phyloP scores from a whole-genome alignment of 805 yeast genomes.

The Candida montana region DNA sequence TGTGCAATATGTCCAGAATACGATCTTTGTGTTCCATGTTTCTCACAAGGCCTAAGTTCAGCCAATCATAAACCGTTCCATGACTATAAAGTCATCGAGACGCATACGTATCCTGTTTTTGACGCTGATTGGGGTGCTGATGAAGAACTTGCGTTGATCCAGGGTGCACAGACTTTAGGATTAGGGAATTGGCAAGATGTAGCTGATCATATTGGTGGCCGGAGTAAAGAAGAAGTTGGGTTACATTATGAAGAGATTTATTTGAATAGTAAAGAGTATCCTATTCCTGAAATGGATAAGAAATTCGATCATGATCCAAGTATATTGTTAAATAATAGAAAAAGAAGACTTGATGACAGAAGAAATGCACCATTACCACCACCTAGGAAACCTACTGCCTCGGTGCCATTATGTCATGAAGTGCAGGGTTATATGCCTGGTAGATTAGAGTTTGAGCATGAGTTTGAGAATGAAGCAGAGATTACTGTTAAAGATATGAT shows the following conservation, averaged over 20 bases:
- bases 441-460: conserved; percentile 92
- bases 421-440: conserved; percentile 99
- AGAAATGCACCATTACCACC: conserved; percentile 75
- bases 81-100: conserved; percentile 87
- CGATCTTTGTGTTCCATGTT: conserved; percentile 97
- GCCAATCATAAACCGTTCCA: conserved; percentile 93
- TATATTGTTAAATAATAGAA: conserved; percentile 64
- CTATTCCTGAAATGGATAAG: conserved; percentile 80
- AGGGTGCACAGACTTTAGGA: conserved; percentile 89
- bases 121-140: conserved; percentile 97
- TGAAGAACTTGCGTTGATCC: conserved; percentile 83
- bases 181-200: conserved; percentile 97
- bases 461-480: conserved; percentile 96
- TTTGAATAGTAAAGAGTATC: conserved; percentile 66
- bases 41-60: conserved; percentile 73
- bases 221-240: conserved; percentile 88
- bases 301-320: conserved; percentile 61
- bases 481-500: conserved; percentile 89
- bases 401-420: conserved; percentile 95
- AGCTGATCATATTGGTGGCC: conserved; percentile 91
- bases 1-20: conserved; percentile 94
- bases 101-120: conserved; percentile 90
- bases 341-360: conserved; percentile 65
- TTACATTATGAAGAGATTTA: conserved; percentile 74
- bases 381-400: conserved; percentile 81